These are phyloP conservation scores for Diaporthe batatas DNA, from an alignment of 2,329 filamentous ascomycete genomes.

Conservation along the genomic window DNA sequence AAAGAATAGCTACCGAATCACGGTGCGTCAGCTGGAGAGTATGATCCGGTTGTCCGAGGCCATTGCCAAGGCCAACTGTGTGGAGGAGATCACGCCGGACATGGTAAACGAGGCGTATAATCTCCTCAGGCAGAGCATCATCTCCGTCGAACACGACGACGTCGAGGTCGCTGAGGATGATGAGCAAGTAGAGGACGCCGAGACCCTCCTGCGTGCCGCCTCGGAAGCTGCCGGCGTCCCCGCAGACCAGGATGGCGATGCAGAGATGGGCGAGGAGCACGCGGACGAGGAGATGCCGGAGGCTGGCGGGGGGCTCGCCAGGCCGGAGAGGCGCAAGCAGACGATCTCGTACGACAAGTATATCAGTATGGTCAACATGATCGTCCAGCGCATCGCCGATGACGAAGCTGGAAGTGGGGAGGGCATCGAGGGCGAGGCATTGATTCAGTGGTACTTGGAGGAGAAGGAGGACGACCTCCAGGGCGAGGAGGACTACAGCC, in stretches of 20 bases:
- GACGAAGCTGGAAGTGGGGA: constrained; percentile 83
- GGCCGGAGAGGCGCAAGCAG: constrained; percentile 69
- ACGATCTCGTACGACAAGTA: constrained; percentile 98
- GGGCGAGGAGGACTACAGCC: constrained; percentile 83
- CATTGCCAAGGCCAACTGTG: constrained; percentile 98
- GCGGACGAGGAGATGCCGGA: constrained; percentile 51
- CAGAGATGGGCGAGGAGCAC: constrained; percentile 56
- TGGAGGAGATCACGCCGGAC: constrained; percentile 84
- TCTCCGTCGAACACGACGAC: constrained; percentile 97
- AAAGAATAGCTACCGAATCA: constrained; percentile 96
- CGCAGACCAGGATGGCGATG: constrained; percentile 62
- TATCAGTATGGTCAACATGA: constrained; percentile 86
- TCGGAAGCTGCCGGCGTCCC: constrained; percentile 65
- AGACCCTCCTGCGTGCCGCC: constrained; percentile 60
- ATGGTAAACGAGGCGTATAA: constrained; percentile 96
- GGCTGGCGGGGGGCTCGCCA: constrained; percentile 34
- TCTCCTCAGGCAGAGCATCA: constrained; percentile 92
- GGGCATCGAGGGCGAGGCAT: constrained; percentile 85
- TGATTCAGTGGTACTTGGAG: constrained; percentile 92
- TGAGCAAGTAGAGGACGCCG: constrained; percentile 58
- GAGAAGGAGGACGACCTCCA: constrained; percentile 87
- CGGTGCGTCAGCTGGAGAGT: constrained; percentile 93
- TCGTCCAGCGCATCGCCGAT: constrained; percentile 86
- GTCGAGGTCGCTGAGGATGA: constrained; percentile 84
- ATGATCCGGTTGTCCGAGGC: constrained; percentile 96